These are phyloP conservation scores for Chondrus crispus DNA, from an alignment of 23 red algal species.

Conservation along the genomic window DNA sequence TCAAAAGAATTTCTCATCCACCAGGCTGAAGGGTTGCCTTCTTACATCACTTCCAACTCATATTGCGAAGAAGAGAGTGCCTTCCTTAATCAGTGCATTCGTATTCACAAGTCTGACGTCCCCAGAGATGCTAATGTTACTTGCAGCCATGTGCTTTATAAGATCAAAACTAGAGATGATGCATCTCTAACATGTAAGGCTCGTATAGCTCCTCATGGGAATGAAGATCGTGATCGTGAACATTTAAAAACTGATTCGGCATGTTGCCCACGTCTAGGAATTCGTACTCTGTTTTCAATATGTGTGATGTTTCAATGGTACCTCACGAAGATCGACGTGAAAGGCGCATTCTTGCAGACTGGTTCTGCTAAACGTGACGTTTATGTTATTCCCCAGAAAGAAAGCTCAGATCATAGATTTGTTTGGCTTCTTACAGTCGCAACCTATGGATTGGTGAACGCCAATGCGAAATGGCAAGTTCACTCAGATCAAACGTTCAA, in stretches of 20 bases:
- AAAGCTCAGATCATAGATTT: not conserved
- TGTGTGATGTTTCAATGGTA: not conserved
- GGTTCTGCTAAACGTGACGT: not conserved
- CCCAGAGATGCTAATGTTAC: not conserved
- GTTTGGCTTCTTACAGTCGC: constrained; percentile 19
- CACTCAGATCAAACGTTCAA: not conserved
- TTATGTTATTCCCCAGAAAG: not conserved
- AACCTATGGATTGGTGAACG: not conserved
- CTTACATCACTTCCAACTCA: not conserved
- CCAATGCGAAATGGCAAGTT: constrained; percentile 12
- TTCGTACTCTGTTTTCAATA: not conserved
- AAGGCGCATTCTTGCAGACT: constrained; percentile 22
- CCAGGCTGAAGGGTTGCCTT: not conserved
- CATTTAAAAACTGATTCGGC: not conserved
- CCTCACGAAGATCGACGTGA: constrained; percentile 3
- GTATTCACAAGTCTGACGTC: not conserved
- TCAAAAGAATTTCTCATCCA: constrained; percentile 13
- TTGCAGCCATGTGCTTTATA: not conserved
- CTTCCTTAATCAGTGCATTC: not conserved
- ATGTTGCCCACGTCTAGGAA: not conserved
- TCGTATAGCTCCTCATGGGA: constrained; percentile 19
- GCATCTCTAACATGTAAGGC: not conserved
- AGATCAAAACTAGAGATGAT: not conserved
- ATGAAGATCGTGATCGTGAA: constrained; percentile 2
- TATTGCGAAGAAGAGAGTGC: not conserved